phyloP scores from a whole-genome alignment of 345 rosid genomes.

The Eutrema heterophyllum region DNA sequence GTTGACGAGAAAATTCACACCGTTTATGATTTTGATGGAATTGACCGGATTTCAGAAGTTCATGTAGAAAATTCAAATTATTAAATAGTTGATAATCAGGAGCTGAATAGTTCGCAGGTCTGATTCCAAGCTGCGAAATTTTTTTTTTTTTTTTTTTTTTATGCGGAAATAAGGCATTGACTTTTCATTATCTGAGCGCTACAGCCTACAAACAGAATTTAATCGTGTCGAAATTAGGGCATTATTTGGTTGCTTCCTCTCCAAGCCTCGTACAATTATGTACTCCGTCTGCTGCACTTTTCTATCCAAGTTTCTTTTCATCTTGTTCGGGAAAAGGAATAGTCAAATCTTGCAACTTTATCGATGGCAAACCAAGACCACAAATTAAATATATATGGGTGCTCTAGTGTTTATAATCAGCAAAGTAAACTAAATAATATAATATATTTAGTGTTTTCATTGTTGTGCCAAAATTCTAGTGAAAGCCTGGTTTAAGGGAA shows the following conservation, averaged over 20 bases:
- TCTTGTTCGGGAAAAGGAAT: neutral
- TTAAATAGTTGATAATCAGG: too few relatives aligned
- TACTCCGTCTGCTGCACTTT: neutral
- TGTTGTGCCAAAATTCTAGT: neutral
- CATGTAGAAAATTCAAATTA: too few relatives aligned
- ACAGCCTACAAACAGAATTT: too few relatives aligned
- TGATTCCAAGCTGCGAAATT: neutral
- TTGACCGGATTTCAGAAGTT: too few relatives aligned
- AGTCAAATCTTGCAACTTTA: neutral
- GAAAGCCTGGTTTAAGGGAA: neutral
- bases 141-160: neutral
- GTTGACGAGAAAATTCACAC: too few relatives aligned
- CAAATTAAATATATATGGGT: too few relatives aligned
- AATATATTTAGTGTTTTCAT: neutral
- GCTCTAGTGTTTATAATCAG: too few relatives aligned
- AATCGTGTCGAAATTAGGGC: neutral
- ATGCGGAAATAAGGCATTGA: neutral
- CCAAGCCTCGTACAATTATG: neutral
- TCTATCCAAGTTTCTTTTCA: neutral
- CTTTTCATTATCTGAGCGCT: too few relatives aligned
- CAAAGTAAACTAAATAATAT: too few relatives aligned
- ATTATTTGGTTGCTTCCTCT: neutral
- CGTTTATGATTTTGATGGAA: too few relatives aligned
- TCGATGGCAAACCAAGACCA: too few relatives aligned
- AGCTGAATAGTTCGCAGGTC: too few relatives aligned